Conservation (phyloP, 2,329 filamentous ascomycete genomes). For the Botrytis hyacinthi region DNA sequence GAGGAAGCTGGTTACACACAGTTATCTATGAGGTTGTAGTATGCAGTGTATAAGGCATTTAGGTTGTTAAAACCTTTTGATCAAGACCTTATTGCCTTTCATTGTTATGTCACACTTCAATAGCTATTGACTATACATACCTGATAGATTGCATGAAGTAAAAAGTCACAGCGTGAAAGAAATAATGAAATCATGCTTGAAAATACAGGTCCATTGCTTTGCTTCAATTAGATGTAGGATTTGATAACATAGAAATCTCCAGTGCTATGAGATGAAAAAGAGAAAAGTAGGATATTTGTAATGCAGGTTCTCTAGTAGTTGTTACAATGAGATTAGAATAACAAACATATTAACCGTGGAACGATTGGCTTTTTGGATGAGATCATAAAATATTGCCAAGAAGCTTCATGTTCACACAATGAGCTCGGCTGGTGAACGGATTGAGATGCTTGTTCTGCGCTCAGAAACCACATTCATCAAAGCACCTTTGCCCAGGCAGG, state of each 20-base stretch:
- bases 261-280: neutral
- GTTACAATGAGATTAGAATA: no score
- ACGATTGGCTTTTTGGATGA: neutral
- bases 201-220: neutral
- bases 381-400: neutral
- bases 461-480: neutral
- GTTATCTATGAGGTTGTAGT: neutral
- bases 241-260: neutral
- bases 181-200: neutral
- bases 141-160: neutral
- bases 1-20: neutral
- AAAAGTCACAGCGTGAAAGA: neutral
- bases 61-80: neutral
- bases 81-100: neutral
- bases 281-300: neutral
- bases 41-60: neutral
- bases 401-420: neutral
- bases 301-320: neutral
- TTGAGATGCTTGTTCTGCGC: neutral
- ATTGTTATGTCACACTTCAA: neutral
- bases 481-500: neutral
- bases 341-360: neutral
- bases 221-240: neutral
- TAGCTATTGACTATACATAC: neutral
- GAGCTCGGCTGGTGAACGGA: neutral